These are phyloP conservation scores for Bimuria novae-zelandiae DNA, from an alignment of 2,329 filamentous ascomycete species.

Conservation along the genomic window DNA sequence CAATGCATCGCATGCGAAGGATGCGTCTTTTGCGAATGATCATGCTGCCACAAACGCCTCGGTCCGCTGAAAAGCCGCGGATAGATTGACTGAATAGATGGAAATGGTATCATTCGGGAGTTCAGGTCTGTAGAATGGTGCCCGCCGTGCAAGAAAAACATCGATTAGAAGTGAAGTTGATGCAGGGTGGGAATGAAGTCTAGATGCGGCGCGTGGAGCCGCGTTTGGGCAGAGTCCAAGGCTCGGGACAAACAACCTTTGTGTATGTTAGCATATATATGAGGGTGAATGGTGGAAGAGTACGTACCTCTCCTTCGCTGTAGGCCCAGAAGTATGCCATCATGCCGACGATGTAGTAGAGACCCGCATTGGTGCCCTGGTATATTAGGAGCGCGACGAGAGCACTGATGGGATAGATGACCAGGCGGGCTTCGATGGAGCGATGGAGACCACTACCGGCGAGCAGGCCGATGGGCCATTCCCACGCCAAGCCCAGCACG, in stretches of 20 bases:
- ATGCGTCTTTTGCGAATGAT: no score
- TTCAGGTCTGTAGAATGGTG: background rate
- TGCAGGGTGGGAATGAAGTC: background rate
- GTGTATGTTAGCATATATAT: conserved; percentile 16
- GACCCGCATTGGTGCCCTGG: conserved; percentile 86
- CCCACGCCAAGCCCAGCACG: conserved; percentile 77
- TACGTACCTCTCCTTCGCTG: conserved; percentile 93
- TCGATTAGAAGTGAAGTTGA: conserved; percentile 10
- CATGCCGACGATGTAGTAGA: conserved; percentile 90
- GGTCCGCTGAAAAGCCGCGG: background rate
- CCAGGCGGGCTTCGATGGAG: conserved; percentile 83
- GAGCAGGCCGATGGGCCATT: conserved; percentile 81
- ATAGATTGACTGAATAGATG: background rate
- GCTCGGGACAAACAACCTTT: conserved; percentile 54
- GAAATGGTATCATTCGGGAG: background rate
- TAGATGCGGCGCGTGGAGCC: conserved; percentile 32
- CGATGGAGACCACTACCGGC: conserved; percentile 80
- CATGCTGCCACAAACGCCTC: background rate
- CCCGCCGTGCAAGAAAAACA: background rate
- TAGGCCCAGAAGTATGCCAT: conserved; percentile 95
- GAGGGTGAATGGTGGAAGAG: conserved; percentile 18
- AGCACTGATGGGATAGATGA: conserved; percentile 78
- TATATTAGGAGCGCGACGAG: conserved; percentile 80
- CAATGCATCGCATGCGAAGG: no score
- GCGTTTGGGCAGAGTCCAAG: conserved; percentile 57